A percentile compares a stretch with the other conserved stretches of the same genome.
Evolutionary conservation across 352 stramenopile species (phyloP).

Genomic region (Chloridella minuta): DNA sequence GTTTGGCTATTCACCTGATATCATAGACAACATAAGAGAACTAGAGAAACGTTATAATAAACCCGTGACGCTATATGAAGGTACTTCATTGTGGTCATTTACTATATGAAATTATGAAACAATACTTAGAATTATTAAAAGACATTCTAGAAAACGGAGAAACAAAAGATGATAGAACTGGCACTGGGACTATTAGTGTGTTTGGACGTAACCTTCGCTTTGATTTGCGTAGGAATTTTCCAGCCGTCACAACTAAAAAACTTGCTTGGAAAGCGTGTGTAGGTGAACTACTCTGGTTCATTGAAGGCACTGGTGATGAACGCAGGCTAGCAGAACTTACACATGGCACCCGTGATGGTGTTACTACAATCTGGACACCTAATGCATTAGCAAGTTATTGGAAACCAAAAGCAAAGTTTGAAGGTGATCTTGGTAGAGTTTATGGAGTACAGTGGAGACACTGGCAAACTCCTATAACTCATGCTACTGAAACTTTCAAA

Average conservation of each 20-base stretch:
- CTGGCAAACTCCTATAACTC: conserved; percentile 47
- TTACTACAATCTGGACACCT: background rate
- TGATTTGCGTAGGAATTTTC: conserved; percentile 64
- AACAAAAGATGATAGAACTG: conserved; percentile 65
- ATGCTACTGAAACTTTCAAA: too few relatives aligned
- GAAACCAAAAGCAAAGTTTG: conserved; percentile 30
- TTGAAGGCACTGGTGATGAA: background rate
- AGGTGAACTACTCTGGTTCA: background rate
- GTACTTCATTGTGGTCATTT: too few relatives aligned
- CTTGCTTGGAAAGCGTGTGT: conserved; percentile 70
- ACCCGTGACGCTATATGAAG: too few relatives aligned
- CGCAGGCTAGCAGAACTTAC: background rate
- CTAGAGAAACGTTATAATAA: too few relatives aligned
- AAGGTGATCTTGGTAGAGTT: conserved; percentile 70
- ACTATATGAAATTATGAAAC: too few relatives aligned
- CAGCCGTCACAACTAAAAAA: conserved; percentile 90
- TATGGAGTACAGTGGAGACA: conserved; percentile 87
- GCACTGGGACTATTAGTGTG: conserved; percentile 77
- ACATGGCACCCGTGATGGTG: background rate
- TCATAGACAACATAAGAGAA: too few relatives aligned
- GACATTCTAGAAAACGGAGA: too few relatives aligned
- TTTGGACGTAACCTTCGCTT: conserved; percentile 77
- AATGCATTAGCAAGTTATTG: conserved; percentile 10
- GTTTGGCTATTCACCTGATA: too few relatives aligned
- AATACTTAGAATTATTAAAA: too few relatives aligned